These are phyloP conservation scores for Violaceomyces palustris DNA, from an alignment of 1,284 basidiomycete species.

Conservation along the genomic window DNA sequence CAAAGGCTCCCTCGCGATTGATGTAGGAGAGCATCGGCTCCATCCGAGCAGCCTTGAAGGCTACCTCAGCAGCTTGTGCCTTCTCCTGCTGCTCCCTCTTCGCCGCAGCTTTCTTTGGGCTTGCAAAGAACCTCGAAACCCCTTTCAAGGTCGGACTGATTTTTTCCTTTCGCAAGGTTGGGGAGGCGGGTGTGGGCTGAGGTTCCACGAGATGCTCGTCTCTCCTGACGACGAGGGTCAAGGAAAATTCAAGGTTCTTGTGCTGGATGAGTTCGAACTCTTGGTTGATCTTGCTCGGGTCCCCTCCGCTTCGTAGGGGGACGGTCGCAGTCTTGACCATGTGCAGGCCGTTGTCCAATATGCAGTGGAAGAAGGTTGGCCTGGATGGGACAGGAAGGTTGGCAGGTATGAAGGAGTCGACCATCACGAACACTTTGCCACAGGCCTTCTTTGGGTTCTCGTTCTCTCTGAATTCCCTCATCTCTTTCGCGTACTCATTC, in stretches of 20 bases:
- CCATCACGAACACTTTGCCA: slow-evolving; percentile 86
- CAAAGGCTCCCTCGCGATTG: slow-evolving; percentile 45
- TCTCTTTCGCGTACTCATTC: slow-evolving; percentile 84
- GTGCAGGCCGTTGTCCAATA: slow-evolving; percentile 92
- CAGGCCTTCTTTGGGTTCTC: slow-evolving; percentile 72
- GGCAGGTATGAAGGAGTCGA: slow-evolving; percentile 48
- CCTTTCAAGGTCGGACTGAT: slow-evolving; percentile 36
- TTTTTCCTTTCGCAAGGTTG: slow-evolving; percentile 19
- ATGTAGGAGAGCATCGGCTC: slow-evolving; percentile 43
- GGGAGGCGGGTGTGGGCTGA: slow-evolving; percentile 14
- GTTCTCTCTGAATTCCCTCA: slow-evolving; percentile 70
- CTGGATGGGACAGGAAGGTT: slow-evolving; percentile 52
- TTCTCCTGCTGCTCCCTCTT: slow-evolving; percentile 31
- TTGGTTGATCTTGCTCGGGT: slow-evolving; percentile 67
- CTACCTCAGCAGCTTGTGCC: slow-evolving; percentile 19
- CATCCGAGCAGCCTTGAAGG: slow-evolving; percentile 12
- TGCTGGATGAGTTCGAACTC: slow-evolving; percentile 69
- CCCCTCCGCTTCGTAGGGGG: slow-evolving; percentile 62
- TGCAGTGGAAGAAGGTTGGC: slow-evolving; percentile 74
- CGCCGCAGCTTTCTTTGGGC: slow-evolving; percentile 42
- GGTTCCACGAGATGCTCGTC: slow-evolving; percentile 41
- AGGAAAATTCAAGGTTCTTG: slow-evolving; percentile 46
- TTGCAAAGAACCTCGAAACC: slow-evolving; percentile 38
- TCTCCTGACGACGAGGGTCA: slow-evolving; percentile 45
- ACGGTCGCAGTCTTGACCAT: slow-evolving; percentile 86